Percentiles rank a stretch among this genome's conserved stretches.
Evolutionary conservation across 805 yeast genomes (phyloP).

Genomic region (Phaffomyces thermotolerans): DNA sequence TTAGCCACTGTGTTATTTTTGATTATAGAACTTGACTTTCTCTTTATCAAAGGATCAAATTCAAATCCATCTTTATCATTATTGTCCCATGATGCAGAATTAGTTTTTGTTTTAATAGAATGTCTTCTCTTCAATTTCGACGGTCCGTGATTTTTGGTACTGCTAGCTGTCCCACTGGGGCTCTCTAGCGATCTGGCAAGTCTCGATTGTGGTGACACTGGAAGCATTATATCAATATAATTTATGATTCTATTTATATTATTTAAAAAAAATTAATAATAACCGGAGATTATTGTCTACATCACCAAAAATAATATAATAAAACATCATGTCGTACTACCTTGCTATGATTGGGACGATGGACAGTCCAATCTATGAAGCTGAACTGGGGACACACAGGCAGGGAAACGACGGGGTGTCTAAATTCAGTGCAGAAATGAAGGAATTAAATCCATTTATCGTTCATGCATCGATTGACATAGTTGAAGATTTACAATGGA

Average conservation of each 20-base stretch:
- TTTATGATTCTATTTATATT: no score
- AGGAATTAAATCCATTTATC: conserved; percentile 80
- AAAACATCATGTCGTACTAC: conserved; percentile 60
- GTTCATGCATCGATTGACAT: conserved; percentile 85
- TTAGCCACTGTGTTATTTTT: no score
- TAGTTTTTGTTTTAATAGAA: background rate
- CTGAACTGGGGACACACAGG: conserved; percentile 73
- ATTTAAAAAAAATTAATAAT: no score
- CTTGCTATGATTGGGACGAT: conserved; percentile 81
- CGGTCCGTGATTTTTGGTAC: no score
- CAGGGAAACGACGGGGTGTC: conserved; percentile 54
- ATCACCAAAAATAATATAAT: no score
- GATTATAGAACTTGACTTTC: background rate
- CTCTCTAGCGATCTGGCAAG: no score
- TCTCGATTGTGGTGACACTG: no score
- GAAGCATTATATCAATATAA: no score
- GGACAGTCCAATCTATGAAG: conserved; percentile 82
- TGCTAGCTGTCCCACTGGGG: no score
- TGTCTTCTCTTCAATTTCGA: background rate
- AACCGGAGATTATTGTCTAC: no score
- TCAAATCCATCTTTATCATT: conserved; percentile 17
- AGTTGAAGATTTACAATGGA: conserved; percentile 89
- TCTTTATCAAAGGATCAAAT: conserved; percentile 17
- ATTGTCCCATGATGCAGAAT: background rate
- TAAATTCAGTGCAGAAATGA: conserved; percentile 45